phyloP scores from a whole-genome alignment of 1,284 basidiomycete genomes.

The Fistulinella cinereoalba region DNA sequence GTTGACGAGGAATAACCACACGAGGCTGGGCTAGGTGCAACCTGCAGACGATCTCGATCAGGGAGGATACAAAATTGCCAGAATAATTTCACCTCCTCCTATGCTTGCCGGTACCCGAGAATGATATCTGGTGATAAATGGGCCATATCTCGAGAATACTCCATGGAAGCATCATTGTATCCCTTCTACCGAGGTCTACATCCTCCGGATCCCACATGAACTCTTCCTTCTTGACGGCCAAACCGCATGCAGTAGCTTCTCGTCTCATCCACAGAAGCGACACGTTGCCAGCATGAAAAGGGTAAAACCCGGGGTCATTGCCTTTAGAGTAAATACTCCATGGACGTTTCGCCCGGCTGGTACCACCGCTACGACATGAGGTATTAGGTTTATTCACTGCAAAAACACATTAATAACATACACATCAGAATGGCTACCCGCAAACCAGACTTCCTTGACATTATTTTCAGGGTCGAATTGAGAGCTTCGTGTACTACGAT shows the following conservation, averaged over 20 bases:
- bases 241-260: slow-evolving; percentile 3
- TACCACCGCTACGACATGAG: slow-evolving; percentile 3
- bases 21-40: slow-evolving; percentile 9
- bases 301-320: not conserved
- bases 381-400: not conserved
- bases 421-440: slow-evolving; percentile 14
- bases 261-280: slow-evolving; percentile 17
- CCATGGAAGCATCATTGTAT: slow-evolving; percentile 7
- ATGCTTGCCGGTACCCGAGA: slow-evolving; percentile 5
- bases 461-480: slow-evolving; percentile 11
- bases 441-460: slow-evolving; percentile 15
- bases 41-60: slow-evolving; percentile 2
- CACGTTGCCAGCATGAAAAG: slow-evolving; percentile 15
- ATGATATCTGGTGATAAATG: slow-evolving; percentile 16
- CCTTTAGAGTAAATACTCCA: too few relatives aligned
- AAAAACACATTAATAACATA: not conserved
- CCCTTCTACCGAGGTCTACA: slow-evolving; percentile 2
- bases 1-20: slow-evolving; percentile 14
- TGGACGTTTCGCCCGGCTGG: too few relatives aligned
- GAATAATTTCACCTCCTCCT: slow-evolving; percentile 1
- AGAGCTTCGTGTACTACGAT: slow-evolving; percentile 11
- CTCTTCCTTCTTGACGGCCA: not conserved
- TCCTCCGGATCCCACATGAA: slow-evolving; percentile 6
- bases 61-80: not conserved
- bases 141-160: slow-evolving; percentile 16